Evolutionary conservation across 2,329 filamentous ascomycete species (phyloP).

Genomic region (Fusarium hainanense): DNA sequence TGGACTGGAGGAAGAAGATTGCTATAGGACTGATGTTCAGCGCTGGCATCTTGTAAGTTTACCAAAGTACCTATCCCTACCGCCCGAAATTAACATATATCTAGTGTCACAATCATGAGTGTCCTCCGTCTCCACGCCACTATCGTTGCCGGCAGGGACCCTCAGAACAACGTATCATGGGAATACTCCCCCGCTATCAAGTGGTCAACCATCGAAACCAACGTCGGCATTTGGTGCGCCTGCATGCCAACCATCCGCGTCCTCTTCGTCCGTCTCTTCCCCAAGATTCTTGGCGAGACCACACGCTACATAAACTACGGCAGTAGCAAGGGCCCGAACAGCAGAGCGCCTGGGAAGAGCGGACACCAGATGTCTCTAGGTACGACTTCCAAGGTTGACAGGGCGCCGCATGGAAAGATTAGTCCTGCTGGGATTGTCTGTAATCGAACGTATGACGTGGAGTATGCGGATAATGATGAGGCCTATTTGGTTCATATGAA

Average conservation of each 20-base stretch:
- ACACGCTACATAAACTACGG: neutral
- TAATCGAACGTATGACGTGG: neutral
- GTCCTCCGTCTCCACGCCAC: neutral
- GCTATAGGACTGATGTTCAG: constrained; percentile 62
- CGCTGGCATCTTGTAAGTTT: constrained; percentile 58
- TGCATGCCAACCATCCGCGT: neutral
- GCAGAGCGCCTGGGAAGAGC: no score
- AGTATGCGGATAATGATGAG: neutral
- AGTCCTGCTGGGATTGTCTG: neutral
- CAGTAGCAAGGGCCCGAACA: neutral
- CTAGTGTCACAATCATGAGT: neutral
- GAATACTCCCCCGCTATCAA: neutral
- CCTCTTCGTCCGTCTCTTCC: neutral
- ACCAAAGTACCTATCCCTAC: no score
- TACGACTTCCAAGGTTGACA: neutral
- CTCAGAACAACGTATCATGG: neutral
- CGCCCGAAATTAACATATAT: no score
- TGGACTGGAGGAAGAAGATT: constrained; percentile 61
- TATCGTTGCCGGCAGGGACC: neutral
- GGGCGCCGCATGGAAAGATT: no score
- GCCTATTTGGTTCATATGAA: neutral
- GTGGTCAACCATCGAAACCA: neutral
- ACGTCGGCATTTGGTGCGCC: constrained; percentile 1
- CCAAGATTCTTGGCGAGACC: neutral
- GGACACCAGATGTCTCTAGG: no score